Conservation (phyloP, 495 filamentous ascomycete genomes). For the Hyaloscypha finlandica region DNA sequence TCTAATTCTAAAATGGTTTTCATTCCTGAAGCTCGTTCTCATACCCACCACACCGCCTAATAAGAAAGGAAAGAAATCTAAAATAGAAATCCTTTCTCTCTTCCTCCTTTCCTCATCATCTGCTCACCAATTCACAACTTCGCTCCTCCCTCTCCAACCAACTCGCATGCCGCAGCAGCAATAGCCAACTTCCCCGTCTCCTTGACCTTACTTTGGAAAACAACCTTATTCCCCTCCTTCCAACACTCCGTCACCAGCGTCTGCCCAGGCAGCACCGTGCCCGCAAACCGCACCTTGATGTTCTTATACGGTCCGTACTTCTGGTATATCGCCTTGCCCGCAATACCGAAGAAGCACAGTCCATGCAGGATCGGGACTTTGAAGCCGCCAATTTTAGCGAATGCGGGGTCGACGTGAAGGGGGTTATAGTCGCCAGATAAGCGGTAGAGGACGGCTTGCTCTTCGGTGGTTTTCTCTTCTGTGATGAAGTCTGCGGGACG, state of each 20-base stretch:
- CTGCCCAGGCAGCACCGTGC: constrained; percentile 89
- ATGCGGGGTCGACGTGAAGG: constrained; percentile 91
- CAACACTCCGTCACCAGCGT: constrained; percentile 97
- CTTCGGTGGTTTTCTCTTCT: constrained; percentile 88
- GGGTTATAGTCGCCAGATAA: constrained; percentile 89
- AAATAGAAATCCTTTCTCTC: no score
- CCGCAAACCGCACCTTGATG: constrained; percentile 95
- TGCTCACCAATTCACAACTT: background rate
- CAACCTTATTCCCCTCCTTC: constrained; percentile 85
- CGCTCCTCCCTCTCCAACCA: constrained; percentile 45
- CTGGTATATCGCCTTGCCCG: constrained; percentile 85
- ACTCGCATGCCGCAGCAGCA: constrained; percentile 82
- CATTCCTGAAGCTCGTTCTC: no score
- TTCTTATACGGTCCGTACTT: constrained; percentile 86
- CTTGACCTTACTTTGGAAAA: constrained; percentile 93
- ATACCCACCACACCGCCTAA: no score
- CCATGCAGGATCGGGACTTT: constrained; percentile 94
- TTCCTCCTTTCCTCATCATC: no score
- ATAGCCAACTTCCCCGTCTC: constrained; percentile 97
- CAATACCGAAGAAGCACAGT: constrained; percentile 91
- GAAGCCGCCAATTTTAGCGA: constrained; percentile 95
- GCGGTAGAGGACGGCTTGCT: constrained; percentile 95
- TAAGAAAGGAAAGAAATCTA: no score
- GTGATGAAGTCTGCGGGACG: constrained; percentile 78
- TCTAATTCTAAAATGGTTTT: no score